Base-by-base conservation (phyloP, 306 rosid genomes). In the Cucumis hystrix region DNA sequence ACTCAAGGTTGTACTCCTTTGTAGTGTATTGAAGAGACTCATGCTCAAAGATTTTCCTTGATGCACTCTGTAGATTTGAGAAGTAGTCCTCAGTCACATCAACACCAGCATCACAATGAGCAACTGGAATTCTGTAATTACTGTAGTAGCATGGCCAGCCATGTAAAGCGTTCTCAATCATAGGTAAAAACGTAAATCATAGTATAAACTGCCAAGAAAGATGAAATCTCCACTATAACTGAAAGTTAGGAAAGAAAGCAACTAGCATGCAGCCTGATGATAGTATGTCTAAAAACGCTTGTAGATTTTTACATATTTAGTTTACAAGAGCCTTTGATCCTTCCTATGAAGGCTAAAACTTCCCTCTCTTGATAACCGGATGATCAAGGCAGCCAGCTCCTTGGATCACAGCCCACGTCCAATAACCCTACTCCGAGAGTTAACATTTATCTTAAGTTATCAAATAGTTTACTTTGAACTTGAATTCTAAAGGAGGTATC, bases 101-200 rank as follows among this genome's bases (percentile, higher is more conserved):
- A 4, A 83, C 82, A 61, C 97, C 97, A 37, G 91, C 93, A 84
- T 95, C 99, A 68, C 90, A 90, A 67, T 87, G 83, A 52, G 92
- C 93, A 49, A 90, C 68, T 12, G 81, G 85, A 81, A 83, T 15
- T 93, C 93, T 84, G 85, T 86, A 89, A 85, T 84, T 82, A 49
- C 84, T 61, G 88, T 80, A 25, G 45, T 17, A 69, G 75, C 77
- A 82, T 16, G 77, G 78, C 56, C 18, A 69, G 78, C 17, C 82
- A 66, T 23, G 49, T 81, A 83, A 73, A 88, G 69, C 80, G 51
- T 20, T 66, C 25, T 66, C 25, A 43, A 18, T 57, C 65, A 69
- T 39, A 69, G 77, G 10, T 79, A 52, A 47, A 45, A 47, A 47
- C 54, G 16, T 12, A 64, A 79, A 75, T 70, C 76, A 78, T 80